Evolutionary conservation across 2,329 filamentous ascomycete species (phyloP).

Genomic region (Alternaria sp.): DNA sequence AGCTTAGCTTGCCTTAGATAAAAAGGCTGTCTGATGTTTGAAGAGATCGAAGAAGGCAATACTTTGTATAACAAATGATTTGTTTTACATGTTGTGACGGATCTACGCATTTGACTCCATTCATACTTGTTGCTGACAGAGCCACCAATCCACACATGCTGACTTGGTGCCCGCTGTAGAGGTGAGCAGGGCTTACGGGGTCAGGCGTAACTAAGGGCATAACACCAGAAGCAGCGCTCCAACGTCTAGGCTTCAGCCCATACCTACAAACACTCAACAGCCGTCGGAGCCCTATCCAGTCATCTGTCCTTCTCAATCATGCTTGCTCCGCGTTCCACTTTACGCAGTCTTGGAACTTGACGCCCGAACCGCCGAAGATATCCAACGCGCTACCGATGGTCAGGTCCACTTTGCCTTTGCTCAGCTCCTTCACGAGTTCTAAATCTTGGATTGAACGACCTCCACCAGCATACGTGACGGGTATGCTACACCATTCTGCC

Average conservation of each 20-base stretch:
- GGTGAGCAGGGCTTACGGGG: too few relatives aligned
- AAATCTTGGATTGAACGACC: slow-evolving; percentile 83
- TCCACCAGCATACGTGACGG: slow-evolving; percentile 96
- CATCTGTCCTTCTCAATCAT: background rate
- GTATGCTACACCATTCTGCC: slow-evolving; percentile 86
- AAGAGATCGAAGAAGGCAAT: slow-evolving; percentile 11
- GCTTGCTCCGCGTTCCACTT: slow-evolving; percentile 72
- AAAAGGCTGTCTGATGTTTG: slow-evolving; percentile 1
- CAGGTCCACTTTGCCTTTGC: slow-evolving; percentile 82
- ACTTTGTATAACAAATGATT: background rate
- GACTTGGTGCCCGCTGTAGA: too few relatives aligned
- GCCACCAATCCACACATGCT: background rate
- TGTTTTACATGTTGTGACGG: background rate
- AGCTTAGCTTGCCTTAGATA: slow-evolving; percentile 2
- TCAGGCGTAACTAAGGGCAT: too few relatives aligned
- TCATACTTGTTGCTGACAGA: background rate
- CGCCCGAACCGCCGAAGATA: slow-evolving; percentile 88
- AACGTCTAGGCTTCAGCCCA: background rate
- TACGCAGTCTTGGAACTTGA: slow-evolving; percentile 88
- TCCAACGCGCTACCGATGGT: slow-evolving; percentile 97
- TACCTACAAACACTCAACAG: background rate
- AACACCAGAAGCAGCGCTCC: too few relatives aligned
- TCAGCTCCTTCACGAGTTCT: slow-evolving; percentile 80
- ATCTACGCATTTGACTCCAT: too few relatives aligned
- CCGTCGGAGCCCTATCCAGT: background rate